Conservation (phyloP, 192 early-diverging fungal species). For the Backusella mclennaniae region DNA sequence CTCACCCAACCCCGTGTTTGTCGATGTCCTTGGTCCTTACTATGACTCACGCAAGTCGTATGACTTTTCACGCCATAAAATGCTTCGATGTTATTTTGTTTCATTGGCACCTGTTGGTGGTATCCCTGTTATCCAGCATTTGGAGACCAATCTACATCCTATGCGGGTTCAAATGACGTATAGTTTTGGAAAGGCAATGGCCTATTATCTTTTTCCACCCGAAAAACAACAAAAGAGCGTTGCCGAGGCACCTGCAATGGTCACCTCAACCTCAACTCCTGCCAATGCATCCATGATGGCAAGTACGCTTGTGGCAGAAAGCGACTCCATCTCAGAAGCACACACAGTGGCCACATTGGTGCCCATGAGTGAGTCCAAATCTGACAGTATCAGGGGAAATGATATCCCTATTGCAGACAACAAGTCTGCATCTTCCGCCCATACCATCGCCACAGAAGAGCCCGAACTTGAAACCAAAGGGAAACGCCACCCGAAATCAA, state of each 20-base stretch:
- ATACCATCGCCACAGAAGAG: background rate
- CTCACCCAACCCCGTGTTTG: conserved; percentile 53
- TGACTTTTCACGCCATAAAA: conserved; percentile 82
- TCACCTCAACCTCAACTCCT: background rate
- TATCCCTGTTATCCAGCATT: conserved; percentile 86
- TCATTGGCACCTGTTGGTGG: conserved; percentile 88
- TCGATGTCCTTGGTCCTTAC: conserved; percentile 59
- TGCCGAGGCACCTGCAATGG: background rate
- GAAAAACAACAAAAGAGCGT: conserved; percentile 31
- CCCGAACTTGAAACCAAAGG: background rate
- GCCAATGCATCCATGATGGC: background rate
- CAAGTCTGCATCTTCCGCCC: background rate
- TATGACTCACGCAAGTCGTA: conserved; percentile 51
- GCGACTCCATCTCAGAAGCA: background rate
- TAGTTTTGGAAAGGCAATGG: conserved; percentile 78
- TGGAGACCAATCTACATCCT: conserved; percentile 86
- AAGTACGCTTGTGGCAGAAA: background rate
- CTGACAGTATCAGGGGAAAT: background rate
- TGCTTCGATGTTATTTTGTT: conserved; percentile 80
- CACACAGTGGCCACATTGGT: background rate
- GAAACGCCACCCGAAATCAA: conserved; percentile 17
- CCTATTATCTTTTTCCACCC: conserved; percentile 82
- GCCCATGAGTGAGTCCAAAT: background rate
- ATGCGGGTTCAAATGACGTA: conserved; percentile 81
- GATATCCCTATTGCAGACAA: background rate